Base-by-base conservation (phyloP, 139 green algal genomes). In the Eudorina sp. region DNA sequence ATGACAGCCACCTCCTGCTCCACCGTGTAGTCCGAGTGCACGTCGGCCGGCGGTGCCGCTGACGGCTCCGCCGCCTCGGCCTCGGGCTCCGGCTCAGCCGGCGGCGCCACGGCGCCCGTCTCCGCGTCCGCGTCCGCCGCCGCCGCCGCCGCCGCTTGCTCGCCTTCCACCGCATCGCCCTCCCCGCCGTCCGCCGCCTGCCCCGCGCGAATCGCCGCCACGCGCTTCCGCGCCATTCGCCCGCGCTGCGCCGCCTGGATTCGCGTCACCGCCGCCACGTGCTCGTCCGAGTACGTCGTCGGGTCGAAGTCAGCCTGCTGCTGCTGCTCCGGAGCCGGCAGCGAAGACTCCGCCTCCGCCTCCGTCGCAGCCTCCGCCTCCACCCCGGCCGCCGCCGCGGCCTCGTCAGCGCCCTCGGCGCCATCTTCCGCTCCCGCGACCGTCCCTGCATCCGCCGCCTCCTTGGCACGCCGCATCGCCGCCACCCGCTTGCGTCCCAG, bases 211-310 rank as follows among this genome's bases (percentile, higher is more conserved):
- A 88, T 16, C 16, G 34, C 58, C 1, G 84, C 72, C 2, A 84
- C 53, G 14, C 60, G 45, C 75, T 79, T 85, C 21, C 75, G 74
- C 3, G 85, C 85, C 43, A 81, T 34, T 1, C 45, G 34, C 40
- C 75, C 74, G 5, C 85, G 85, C 75, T 80, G 60, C 43, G 48
- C 75, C 46, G 85, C 85, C 75, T 90, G 85, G 75, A 85, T 85
- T 23, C 85, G 74, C 1, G 46, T 85, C 2, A 83, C 45, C 13
- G 85, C 85, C n/a, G 9, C 75, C 60, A 85, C 74, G 18, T 90
- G 58, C 60, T 80, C 45, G 4, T 43, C 31, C 9, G 1, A 48
- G 75, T 85, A 85, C 11, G 55, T 38, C 21, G 62, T 43, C 19
- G 9, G 55, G 62, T 85, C 85, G 2, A 79, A 73, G 18, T 76